phyloP scores from a whole-genome alignment of 805 yeast genomes.

The Saccharomycopsis vini region DNA sequence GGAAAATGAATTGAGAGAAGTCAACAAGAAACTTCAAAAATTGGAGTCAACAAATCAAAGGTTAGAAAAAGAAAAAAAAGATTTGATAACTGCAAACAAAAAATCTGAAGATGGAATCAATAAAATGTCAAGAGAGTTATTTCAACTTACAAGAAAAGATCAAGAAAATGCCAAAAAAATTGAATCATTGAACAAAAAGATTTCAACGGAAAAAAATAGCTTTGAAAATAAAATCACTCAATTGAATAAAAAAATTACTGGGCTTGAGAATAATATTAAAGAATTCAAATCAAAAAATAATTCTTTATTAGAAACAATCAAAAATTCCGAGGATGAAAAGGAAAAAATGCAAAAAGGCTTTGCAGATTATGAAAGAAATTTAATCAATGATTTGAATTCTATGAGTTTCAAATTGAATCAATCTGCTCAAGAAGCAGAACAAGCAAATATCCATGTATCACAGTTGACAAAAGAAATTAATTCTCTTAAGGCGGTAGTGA shows the following conservation, averaged over 20 bases:
- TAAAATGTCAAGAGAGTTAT: conserved; percentile 79
- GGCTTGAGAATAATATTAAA: conserved; percentile 20
- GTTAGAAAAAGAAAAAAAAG: conserved; percentile 24
- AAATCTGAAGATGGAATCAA: conserved; percentile 82
- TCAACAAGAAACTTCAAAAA: conserved; percentile 8
- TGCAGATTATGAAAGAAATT: conserved; percentile 17
- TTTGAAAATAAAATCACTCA: conserved; percentile 28
- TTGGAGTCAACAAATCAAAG: conserved; percentile 21
- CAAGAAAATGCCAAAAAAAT: conserved; percentile 39
- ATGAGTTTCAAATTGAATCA: conserved; percentile 19
- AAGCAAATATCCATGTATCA: too few species aligned
- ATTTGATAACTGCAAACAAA: conserved; percentile 32
- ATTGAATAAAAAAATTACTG: conserved; percentile 19
- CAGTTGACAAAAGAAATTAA: background rate
- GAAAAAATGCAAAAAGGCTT: conserved; percentile 19
- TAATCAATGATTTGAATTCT: conserved; percentile 16
- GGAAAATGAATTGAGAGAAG: conserved; percentile 15
- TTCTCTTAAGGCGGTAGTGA: background rate
- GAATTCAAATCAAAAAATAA: conserved; percentile 18
- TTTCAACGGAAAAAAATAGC: conserved; percentile 25
- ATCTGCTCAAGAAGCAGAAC: conserved; percentile 19
- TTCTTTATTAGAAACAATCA: conserved; percentile 19
- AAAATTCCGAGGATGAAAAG: conserved; percentile 23
- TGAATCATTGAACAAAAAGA: conserved; percentile 35
- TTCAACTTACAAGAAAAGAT: conserved; percentile 53